phyloP scores from a whole-genome alignment of 2,329 filamentous ascomycete species.

The Phaeosphaeriaceae sp. region DNA sequence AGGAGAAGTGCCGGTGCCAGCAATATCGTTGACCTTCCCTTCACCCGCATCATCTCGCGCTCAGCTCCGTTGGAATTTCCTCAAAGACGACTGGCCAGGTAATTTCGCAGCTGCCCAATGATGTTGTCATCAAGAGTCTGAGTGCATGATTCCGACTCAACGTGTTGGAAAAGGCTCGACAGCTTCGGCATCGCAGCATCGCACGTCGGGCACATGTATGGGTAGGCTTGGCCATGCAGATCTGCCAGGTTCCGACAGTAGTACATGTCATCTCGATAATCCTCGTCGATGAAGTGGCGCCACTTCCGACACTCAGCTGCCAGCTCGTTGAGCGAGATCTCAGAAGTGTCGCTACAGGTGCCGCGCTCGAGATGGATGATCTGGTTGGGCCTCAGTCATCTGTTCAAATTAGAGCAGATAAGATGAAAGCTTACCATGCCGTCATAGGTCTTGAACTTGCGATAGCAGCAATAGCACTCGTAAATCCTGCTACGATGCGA shows the following conservation, averaged over 20 bases:
- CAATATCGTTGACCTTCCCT: background rate
- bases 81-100: slow-evolving; percentile 1
- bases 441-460: slow-evolving; percentile 19
- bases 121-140: slow-evolving; percentile 2
- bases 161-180: slow-evolving; percentile 10
- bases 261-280: slow-evolving; percentile 15
- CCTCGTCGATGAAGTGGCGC: slow-evolving; percentile 14
- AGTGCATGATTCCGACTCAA: slow-evolving; percentile 8
- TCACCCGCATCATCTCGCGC: background rate
- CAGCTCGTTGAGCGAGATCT: slow-evolving; percentile 14
- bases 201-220: slow-evolving; percentile 9
- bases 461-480: slow-evolving; percentile 18
- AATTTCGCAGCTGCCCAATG: slow-evolving; percentile 4
- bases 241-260: background rate
- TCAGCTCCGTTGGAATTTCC: background rate
- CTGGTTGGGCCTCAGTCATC: slow-evolving; percentile 1
- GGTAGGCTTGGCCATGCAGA: background rate
- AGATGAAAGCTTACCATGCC: slow-evolving; percentile 19
- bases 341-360: slow-evolving; percentile 3
- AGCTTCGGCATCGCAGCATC: slow-evolving; percentile 4
- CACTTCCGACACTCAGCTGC: slow-evolving; percentile 21
- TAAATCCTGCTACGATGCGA: slow-evolving; percentile 1
- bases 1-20: background rate
- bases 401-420: background rate
- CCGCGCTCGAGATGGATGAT: slow-evolving; percentile 22